Percentiles rank a stretch among this genome's conserved stretches.
phyloP scores from a whole-genome alignment of 768 basidiomycete genomes.

The Fomitopsis pulvina region DNA sequence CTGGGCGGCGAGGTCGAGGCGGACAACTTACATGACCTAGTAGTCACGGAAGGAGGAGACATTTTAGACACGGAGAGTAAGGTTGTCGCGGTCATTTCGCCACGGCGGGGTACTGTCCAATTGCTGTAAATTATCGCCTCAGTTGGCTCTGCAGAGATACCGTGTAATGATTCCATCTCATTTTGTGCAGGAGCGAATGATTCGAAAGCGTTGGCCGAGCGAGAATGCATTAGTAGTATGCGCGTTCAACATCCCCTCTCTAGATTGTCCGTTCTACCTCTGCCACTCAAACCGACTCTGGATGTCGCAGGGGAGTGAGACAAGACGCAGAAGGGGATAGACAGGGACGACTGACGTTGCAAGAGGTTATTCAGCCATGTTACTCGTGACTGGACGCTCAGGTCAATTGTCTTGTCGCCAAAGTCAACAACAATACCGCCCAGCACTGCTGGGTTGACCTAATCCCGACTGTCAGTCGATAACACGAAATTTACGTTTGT shows the following conservation, averaged over 20 bases:
- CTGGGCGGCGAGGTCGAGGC: slow-evolving; percentile 22
- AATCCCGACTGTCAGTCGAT: slow-evolving; percentile 6
- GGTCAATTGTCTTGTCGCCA: slow-evolving; percentile 96
- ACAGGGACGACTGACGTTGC: slow-evolving; percentile 51
- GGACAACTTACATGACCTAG: slow-evolving; percentile 17
- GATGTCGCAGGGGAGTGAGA: background rate
- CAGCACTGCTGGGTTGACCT: slow-evolving; percentile 90
- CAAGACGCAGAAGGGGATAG: too few relatives aligned
- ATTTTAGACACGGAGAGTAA: slow-evolving; percentile 31
- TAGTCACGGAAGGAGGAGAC: slow-evolving; percentile 29
- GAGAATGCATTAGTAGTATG: background rate
- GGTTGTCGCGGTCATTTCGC: slow-evolving; percentile 32
- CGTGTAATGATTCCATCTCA: too few relatives aligned
- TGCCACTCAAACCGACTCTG: slow-evolving; percentile 1
- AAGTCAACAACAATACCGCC: slow-evolving; percentile 96
- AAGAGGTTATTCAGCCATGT: slow-evolving; percentile 90
- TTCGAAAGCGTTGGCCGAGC: too few relatives aligned
- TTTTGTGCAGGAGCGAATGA: too few relatives aligned
- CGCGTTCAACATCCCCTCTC: background rate
- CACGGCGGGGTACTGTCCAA: slow-evolving; percentile 19
- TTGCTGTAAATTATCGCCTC: slow-evolving; percentile 1
- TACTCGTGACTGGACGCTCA: slow-evolving; percentile 89
- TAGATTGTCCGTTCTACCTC: background rate
- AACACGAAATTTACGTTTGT: background rate
- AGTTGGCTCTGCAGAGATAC: too few relatives aligned